These are phyloP conservation scores for Cladosporium sp. DNA, from an alignment of 2,329 filamentous ascomycete species.

Conservation along the genomic window DNA sequence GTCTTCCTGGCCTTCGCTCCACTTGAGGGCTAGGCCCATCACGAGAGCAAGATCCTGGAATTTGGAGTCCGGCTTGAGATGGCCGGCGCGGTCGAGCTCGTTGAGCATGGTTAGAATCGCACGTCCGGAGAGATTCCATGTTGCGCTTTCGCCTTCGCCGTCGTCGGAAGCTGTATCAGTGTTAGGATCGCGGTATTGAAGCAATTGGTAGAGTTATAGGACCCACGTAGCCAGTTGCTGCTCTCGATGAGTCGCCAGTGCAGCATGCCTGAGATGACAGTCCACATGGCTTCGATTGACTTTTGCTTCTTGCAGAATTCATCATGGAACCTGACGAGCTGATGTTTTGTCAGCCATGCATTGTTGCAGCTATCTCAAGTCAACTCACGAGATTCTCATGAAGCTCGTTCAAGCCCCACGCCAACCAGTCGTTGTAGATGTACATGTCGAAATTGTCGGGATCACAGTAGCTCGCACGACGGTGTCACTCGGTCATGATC, in stretches of 20 bases:
- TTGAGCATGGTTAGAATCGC: constrained; percentile 25
- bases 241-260: constrained; percentile 25
- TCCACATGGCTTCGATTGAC: constrained; percentile 21
- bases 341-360: background rate
- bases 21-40: constrained; percentile 17
- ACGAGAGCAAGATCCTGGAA: constrained; percentile 27
- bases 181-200: background rate
- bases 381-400: constrained; percentile 34
- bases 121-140: constrained; percentile 19
- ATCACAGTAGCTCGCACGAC: constrained; percentile 23
- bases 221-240: constrained; percentile 21
- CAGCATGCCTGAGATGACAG: constrained; percentile 17
- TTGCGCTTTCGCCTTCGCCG: background rate
- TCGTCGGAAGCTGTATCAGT: background rate
- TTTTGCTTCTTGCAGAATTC: constrained; percentile 25
- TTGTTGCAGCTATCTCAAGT: too few species aligned
- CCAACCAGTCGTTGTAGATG: constrained; percentile 37
- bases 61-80: constrained; percentile 25
- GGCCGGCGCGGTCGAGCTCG: constrained; percentile 22
- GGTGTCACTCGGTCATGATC: constrained; percentile 15
- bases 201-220: too few species aligned
- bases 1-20: constrained; percentile 6
- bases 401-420: constrained; percentile 36
- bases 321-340: constrained; percentile 24
- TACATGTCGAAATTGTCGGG: constrained; percentile 38